Base-by-base conservation (phyloP, 2,329 filamentous ascomycete species). In the Claviceps paspali region DNA sequence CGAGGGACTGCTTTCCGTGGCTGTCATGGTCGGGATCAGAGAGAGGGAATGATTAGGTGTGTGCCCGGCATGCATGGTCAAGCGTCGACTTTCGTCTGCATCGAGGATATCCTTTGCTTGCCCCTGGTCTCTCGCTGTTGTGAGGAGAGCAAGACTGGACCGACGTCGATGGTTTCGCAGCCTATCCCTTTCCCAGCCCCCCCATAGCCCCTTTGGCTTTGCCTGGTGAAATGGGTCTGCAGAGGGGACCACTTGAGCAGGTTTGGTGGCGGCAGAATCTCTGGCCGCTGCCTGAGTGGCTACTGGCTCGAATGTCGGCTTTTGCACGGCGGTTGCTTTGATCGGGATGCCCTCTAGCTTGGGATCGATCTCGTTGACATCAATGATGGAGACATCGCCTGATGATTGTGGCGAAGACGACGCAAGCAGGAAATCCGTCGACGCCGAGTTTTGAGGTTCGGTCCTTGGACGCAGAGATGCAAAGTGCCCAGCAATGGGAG, bases 11-110 rank as follows among this genome's bases (percentile, higher is more conserved):
- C 49, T 42, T 9, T 54, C 59, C 2, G 64, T 65, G 10, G 61
- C 60, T 7, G 57, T 55, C 32, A 61, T 55, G 8, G 64, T 67
- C 5, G 61, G 59, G 12, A 73, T 53, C 2, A 65, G 52, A 4
- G 72, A 73, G 9, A 74, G 55, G 1, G 70, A 73, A 49, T 76
- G 72, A 35, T 65, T 76, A 6, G 73, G 73, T 2, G 73, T 77
- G 51, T 77, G 73, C 1, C 73, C 73, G 15, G 73, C 73, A 50
- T 77, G 67, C 64, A 78, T 70, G 0, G 64, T 74, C 29, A 76
- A 63, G 31, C 73, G 62, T 34, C 57, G 60, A 30, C 61, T 59
- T 46, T 68, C 70, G 5, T 64, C 59, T 6, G 64, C 65, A 18
- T 58, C 59, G 26, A 73, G 55, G 7, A 60, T 60, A 43, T 67